phyloP scores from a whole-genome alignment of 2,329 filamentous ascomycete genomes.

The Exophiala viscosa region DNA sequence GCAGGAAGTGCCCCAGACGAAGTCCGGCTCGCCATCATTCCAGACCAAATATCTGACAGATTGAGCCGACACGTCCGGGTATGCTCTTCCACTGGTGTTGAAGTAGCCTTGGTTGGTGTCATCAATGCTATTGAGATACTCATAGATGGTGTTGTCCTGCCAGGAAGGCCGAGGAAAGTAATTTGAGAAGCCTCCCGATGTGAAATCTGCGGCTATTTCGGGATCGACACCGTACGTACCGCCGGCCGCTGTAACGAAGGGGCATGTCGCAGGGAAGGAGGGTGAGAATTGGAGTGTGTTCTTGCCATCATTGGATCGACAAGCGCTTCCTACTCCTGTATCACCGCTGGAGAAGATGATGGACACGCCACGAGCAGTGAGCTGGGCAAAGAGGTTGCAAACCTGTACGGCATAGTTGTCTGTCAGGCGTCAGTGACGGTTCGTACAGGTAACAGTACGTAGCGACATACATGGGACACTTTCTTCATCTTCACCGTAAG shows the following conservation, averaged over 20 bases:
- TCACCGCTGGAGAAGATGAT: constrained; percentile 66
- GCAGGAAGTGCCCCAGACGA: constrained; percentile 7
- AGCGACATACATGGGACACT: constrained; percentile 47
- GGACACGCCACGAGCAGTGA: constrained; percentile 63
- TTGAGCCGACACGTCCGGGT: constrained; percentile 62
- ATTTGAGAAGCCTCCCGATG: constrained; percentile 49
- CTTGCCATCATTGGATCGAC: constrained; percentile 54
- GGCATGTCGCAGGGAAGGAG: constrained; percentile 56
- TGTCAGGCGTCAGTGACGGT: not conserved
- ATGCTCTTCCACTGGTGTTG: constrained; percentile 53
- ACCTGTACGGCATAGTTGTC: constrained; percentile 56
- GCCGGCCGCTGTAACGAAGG: constrained; percentile 62
- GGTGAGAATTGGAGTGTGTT: constrained; percentile 52
- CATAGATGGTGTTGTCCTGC: constrained; percentile 43
- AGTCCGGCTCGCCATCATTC: constrained; percentile 33
- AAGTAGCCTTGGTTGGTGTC: constrained; percentile 45
- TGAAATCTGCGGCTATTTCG: constrained; percentile 54
- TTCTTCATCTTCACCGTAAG: constrained; percentile 67
- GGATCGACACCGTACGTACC: constrained; percentile 53
- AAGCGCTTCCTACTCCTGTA: constrained; percentile 54
- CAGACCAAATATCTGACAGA: constrained; percentile 41
- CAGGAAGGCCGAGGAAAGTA: constrained; percentile 47
- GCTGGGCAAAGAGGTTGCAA: constrained; percentile 61
- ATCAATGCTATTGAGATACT: constrained; percentile 43
- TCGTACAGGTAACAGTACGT: not conserved